These are phyloP conservation scores for Monotropa hypopitys DNA, from an alignment of 179 eudicot genomes.

Conservation along the genomic window DNA sequence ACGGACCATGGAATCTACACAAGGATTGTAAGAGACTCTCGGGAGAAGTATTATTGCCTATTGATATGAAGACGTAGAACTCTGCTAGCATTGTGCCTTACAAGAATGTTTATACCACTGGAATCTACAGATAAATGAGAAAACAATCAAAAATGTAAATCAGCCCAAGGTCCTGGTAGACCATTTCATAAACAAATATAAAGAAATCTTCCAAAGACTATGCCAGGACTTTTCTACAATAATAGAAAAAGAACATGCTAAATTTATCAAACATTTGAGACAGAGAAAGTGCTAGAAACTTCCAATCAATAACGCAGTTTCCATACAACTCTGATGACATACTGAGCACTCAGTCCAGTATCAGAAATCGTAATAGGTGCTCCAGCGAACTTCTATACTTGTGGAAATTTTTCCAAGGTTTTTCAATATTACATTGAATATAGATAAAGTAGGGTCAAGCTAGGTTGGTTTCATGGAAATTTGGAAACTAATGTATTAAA, in stretches of 20 bases:
- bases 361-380: neutral
- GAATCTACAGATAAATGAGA: too few species aligned
- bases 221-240: neutral
- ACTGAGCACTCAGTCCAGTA: neutral
- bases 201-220: neutral
- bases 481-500: neutral
- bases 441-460: neutral
- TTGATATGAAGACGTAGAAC: too few species aligned
- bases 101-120: neutral
- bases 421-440: neutral
- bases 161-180: neutral
- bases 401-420: neutral
- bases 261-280: neutral
- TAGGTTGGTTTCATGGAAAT: neutral
- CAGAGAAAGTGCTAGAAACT: neutral
- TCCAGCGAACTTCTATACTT: neutral
- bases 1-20: too few species aligned
- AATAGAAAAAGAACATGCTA: neutral
- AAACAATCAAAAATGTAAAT: neutral
- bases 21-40: too few species aligned
- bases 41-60: too few species aligned
- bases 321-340: neutral
- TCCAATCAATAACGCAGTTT: neutral
- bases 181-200: neutral
- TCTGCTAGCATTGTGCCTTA: neutral